Evolutionary conservation across 768 basidiomycete species (phyloP).

Genomic region (Collybiopsis confluens): DNA sequence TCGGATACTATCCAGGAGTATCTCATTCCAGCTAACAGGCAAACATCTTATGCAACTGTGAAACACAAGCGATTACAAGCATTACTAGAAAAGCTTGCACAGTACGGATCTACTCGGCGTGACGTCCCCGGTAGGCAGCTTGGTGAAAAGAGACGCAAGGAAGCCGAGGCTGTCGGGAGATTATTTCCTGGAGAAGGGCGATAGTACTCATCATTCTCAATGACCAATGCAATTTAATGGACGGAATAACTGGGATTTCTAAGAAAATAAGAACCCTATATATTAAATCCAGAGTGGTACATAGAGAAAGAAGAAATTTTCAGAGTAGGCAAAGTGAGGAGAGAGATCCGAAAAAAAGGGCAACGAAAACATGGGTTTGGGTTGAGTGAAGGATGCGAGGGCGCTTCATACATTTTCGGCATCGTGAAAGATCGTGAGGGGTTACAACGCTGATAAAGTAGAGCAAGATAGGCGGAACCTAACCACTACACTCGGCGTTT

Average conservation of each 20-base stretch:
- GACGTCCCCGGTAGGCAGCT: slow-evolving; percentile 57
- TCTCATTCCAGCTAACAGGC: slow-evolving; percentile 66
- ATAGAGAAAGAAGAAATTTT: slow-evolving; percentile 8
- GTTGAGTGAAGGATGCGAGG: slow-evolving; percentile 34
- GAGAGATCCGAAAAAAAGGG: slow-evolving; percentile 13
- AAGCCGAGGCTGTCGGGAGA: slow-evolving; percentile 74
- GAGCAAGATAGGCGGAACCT: slow-evolving; percentile 26
- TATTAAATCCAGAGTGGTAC: slow-evolving; percentile 2
- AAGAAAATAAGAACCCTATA: slow-evolving; percentile 5
- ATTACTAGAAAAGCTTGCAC: slow-evolving; percentile 75
- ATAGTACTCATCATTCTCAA: slow-evolving; percentile 18
- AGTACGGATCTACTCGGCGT: slow-evolving; percentile 58
- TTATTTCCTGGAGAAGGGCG: slow-evolving; percentile 68
- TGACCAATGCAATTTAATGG: neutral
- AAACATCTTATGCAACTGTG: slow-evolving; percentile 59
- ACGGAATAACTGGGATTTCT: neutral
- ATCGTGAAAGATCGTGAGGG: slow-evolving; percentile 58
- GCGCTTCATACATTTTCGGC: slow-evolving; percentile 49
- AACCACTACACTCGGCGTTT: slow-evolving; percentile 70
- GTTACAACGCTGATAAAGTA: slow-evolving; percentile 50
- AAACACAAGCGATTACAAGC: slow-evolving; percentile 70
- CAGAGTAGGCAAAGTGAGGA: slow-evolving; percentile 14
- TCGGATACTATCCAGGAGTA: slow-evolving; percentile 75
- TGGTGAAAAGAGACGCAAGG: slow-evolving; percentile 69
- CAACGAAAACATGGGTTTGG: slow-evolving; percentile 25